phyloP scores from a whole-genome alignment of 2,329 filamentous ascomycete species.

The Colletotrichum coccodes region DNA sequence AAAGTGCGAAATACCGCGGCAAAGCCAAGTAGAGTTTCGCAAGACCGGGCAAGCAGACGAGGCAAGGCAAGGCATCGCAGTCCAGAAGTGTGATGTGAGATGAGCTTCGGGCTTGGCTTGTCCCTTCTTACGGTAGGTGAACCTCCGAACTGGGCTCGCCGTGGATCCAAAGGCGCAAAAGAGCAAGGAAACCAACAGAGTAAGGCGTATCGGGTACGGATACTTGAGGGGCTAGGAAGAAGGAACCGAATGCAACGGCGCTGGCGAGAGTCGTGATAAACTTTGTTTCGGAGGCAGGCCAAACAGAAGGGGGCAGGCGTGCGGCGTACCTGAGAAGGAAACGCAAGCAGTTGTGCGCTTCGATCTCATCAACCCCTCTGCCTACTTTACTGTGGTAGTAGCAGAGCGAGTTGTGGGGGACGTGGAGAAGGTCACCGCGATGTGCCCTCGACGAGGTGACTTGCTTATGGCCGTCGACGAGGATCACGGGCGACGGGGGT shows the following conservation, averaged over 20 bases:
- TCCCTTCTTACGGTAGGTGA: not conserved
- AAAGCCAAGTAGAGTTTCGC: slow-evolving; percentile 5
- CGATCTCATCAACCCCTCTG: not conserved
- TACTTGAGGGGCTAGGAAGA: slow-evolving; percentile 17
- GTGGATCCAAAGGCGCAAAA: not conserved
- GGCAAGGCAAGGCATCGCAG: slow-evolving; percentile 4
- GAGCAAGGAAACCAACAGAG: not conserved
- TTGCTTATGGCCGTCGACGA: slow-evolving; percentile 16
- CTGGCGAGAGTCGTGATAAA: slow-evolving; percentile 32
- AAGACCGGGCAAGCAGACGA: not conserved
- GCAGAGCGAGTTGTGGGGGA: slow-evolving; percentile 20
- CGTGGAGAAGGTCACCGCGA: slow-evolving; percentile 30
- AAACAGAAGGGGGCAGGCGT: slow-evolving; percentile 11
- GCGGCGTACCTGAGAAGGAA: slow-evolving; percentile 25
- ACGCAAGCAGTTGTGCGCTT: slow-evolving; percentile 17
- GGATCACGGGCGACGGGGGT: slow-evolving; percentile 14
- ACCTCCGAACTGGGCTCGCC: not conserved
- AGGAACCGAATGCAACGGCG: slow-evolving; percentile 29
- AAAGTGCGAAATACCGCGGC: slow-evolving; percentile 2
- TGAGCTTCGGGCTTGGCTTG: not conserved
- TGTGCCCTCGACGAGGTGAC: slow-evolving; percentile 31
- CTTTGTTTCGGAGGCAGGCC: slow-evolving; percentile 22
- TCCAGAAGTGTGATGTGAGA: not conserved
- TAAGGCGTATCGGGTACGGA: not conserved
- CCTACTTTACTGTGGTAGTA: not conserved